A percentile compares a stretch with the other conserved stretches of the same genome.
Evolutionary conservation across 2,329 filamentous ascomycete genomes (phyloP).

Genomic region (Bipolaris zeicola): DNA sequence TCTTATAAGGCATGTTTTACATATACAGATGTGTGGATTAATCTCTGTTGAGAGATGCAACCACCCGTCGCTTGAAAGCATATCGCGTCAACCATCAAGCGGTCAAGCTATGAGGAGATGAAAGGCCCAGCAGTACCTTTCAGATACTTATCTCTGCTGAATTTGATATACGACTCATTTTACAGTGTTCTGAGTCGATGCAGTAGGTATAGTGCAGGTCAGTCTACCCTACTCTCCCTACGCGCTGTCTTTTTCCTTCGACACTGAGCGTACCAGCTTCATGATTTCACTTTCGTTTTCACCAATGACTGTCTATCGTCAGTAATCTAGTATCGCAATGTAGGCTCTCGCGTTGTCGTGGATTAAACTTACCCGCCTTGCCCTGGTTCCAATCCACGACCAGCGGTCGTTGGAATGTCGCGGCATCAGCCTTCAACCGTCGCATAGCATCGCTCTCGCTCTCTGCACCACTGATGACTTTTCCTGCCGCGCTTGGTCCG

Average conservation of each 20-base stretch:
- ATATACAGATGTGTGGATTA: slow-evolving; percentile 9
- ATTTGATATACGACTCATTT: neutral
- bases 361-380: slow-evolving; percentile 63
- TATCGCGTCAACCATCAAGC: slow-evolving; percentile 7
- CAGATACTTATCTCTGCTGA: neutral
- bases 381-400: slow-evolving; percentile 97
- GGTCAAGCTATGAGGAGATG: neutral
- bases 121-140: neutral
- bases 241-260: slow-evolving; percentile 46
- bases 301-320: slow-evolving; percentile 60
- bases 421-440: slow-evolving; percentile 72
- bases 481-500: slow-evolving; percentile 57
- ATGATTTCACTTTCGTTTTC: slow-evolving; percentile 89
- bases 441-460: slow-evolving; percentile 78
- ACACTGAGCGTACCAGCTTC: slow-evolving; percentile 71
- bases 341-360: neutral
- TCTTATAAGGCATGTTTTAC: slow-evolving; percentile 14
- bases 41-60: slow-evolving; percentile 17
- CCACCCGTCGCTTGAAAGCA: slow-evolving; percentile 20
- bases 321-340: slow-evolving; percentile 4
- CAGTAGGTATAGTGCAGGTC: slow-evolving; percentile 11
- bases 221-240: slow-evolving; percentile 11
- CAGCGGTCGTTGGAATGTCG: slow-evolving; percentile 75
- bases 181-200: neutral
- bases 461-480: slow-evolving; percentile 75